These are phyloP conservation scores for Angomonas desouzai DNA, from an alignment of 208 protist genomes.

Conservation along the genomic window DNA sequence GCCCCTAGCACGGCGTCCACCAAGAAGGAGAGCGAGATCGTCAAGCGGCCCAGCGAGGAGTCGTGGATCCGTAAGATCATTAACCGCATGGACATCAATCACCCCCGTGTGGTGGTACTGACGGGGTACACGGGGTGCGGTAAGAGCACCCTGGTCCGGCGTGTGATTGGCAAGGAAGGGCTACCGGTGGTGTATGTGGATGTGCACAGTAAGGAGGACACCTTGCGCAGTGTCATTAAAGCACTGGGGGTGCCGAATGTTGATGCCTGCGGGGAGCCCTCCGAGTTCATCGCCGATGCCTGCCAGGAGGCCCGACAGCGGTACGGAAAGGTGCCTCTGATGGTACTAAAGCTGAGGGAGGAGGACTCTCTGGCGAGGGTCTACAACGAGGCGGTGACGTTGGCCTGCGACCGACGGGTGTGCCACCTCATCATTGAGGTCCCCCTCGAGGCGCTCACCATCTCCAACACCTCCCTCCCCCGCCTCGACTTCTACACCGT, in stretches of 20 bases:
- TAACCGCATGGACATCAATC: conserved; percentile 37
- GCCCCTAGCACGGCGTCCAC: not conserved
- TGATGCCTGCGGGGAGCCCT: conserved; percentile 80
- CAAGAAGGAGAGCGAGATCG: not conserved
- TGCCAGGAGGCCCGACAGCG: conserved; percentile 47
- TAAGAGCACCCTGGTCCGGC: conserved; percentile 57
- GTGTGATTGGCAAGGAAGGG: conserved; percentile 50
- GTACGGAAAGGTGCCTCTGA: conserved; percentile 52
- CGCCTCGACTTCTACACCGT: conserved; percentile 79
- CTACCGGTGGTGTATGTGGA: conserved; percentile 74
- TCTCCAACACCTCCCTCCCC: conserved; percentile 65
- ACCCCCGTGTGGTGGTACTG: conserved; percentile 58
- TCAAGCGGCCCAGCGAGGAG: conserved; percentile 22
- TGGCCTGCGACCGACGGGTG: conserved; percentile 56
- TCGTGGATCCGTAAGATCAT: conserved; percentile 43
- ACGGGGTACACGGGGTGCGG: conserved; percentile 73
- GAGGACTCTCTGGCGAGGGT: conserved; percentile 48
- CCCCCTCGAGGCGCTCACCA: conserved; percentile 67
- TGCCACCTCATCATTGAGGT: conserved; percentile 82
- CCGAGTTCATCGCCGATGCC: conserved; percentile 77
- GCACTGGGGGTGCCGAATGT: conserved; percentile 74
- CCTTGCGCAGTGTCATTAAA: conserved; percentile 62
- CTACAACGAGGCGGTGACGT: conserved; percentile 60
- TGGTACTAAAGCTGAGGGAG: conserved; percentile 62
- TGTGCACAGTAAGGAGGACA: conserved; percentile 65